Conservation (phyloP, 83 land plant species). For the Thuja plicata region DNA sequence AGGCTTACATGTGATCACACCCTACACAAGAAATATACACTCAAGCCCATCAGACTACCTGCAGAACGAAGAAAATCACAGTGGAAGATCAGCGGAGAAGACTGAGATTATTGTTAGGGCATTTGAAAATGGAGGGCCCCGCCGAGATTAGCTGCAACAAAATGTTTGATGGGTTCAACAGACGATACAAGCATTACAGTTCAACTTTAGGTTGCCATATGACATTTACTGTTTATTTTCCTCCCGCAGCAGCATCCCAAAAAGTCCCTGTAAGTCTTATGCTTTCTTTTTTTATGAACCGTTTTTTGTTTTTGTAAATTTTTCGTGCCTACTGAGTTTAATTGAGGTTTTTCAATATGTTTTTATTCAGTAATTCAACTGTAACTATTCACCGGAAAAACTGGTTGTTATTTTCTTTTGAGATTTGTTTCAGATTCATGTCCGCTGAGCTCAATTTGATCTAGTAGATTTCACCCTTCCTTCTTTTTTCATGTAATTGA, state of each 20-base stretch:
- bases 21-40: background rate
- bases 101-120: background rate
- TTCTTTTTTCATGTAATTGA: background rate
- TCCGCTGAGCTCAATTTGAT: background rate
- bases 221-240: conserved; percentile 89
- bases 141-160: conserved; percentile 70
- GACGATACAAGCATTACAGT: conserved; percentile 86
- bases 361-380: background rate
- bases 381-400: background rate
- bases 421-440: background rate
- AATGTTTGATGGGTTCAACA: conserved; percentile 91
- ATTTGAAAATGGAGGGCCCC: conserved; percentile 39
- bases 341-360: background rate
- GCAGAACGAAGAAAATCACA: background rate
- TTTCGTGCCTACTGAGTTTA: background rate
- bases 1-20: background rate
- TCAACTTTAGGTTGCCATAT: conserved; percentile 78
- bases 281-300: background rate
- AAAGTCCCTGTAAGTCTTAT: conserved; percentile 77
- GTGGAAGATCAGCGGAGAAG: conserved; percentile 4
- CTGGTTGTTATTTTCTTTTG: background rate
- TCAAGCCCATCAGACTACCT: background rate
- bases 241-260: conserved; percentile 56
- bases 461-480: background rate
- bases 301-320: background rate